These are phyloP conservation scores for Schizochytrium sp. DNA, from an alignment of 108 stramenopile species.

Conservation along the genomic window DNA sequence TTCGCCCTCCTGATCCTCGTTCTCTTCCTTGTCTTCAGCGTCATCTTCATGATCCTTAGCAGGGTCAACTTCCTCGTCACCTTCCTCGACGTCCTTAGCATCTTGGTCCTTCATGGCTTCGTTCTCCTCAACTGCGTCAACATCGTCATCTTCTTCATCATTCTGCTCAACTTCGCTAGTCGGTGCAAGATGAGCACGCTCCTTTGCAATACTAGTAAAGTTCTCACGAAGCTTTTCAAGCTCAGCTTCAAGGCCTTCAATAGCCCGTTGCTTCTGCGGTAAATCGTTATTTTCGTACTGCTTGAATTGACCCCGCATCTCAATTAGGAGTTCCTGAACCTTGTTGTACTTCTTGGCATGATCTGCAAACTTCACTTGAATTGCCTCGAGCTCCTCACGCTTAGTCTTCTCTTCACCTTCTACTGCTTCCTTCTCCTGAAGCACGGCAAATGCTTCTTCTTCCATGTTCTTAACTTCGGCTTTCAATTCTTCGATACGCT, in stretches of 20 bases:
- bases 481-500: constrained; percentile 68
- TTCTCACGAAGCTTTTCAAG: constrained; percentile 77
- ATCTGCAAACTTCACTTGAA: constrained; percentile 79
- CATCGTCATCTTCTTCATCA: constrained; percentile 73
- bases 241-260: constrained; percentile 79
- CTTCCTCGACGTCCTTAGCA: constrained; percentile 64
- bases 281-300: constrained; percentile 19
- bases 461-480: constrained; percentile 73
- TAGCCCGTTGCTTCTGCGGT: not conserved
- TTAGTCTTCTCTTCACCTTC: constrained; percentile 45
- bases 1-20: constrained; percentile 63
- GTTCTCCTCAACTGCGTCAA: not conserved
- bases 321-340: constrained; percentile 82
- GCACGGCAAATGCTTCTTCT: constrained; percentile 11
- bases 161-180: constrained; percentile 5
- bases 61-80: not conserved
- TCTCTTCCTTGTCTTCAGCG: constrained; percentile 40
- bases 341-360: constrained; percentile 80
- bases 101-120: constrained; percentile 63
- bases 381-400: constrained; percentile 70
- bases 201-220: constrained; percentile 74
- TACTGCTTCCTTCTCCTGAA: not conserved
- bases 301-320: constrained; percentile 73
- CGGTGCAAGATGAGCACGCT: constrained; percentile 63
- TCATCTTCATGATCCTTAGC: constrained; percentile 59